Percentiles rank a stretch among this genome's conserved stretches.
Evolutionary conservation across 2,329 filamentous ascomycete species (phyloP).

Genomic region (Coniella lustricola): DNA sequence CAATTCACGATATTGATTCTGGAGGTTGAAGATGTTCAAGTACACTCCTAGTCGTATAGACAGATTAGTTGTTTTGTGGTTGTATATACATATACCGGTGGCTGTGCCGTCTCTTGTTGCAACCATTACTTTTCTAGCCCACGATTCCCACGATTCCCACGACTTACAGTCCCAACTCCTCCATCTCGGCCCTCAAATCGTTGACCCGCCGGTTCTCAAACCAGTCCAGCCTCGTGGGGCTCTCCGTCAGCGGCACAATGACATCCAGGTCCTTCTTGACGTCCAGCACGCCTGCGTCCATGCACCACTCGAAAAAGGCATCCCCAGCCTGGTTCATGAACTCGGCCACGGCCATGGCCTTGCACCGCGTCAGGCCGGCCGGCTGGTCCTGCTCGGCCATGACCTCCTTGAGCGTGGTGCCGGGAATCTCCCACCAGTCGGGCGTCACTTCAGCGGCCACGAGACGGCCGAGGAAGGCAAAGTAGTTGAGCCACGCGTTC

Average conservation of each 20-base stretch:
- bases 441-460: constrained; percentile 13
- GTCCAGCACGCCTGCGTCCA: constrained; percentile 11
- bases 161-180: not conserved
- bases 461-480: constrained; percentile 14
- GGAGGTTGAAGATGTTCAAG: too few relatives aligned
- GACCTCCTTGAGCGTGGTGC: constrained; percentile 13
- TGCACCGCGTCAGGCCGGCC: constrained; percentile 8
- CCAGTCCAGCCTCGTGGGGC: constrained; percentile 7
- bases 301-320: constrained; percentile 15
- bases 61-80: not conserved
- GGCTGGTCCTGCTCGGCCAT: constrained; percentile 10
- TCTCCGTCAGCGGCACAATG: constrained; percentile 12
- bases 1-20: too few relatives aligned
- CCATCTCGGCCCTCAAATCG: not conserved
- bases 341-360: constrained; percentile 15
- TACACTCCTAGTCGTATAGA: too few relatives aligned
- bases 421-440: constrained; percentile 16
- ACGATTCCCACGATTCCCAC: too few relatives aligned
- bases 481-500: constrained; percentile 14
- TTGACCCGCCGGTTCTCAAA: constrained; percentile 3
- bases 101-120: not conserved
- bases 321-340: constrained; percentile 14
- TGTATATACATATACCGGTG: not conserved
- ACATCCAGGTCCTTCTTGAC: constrained; percentile 9
- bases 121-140: not conserved